These are phyloP conservation scores for Saturnispora gosingensis DNA, from an alignment of 805 yeast species.

Conservation along the genomic window DNA sequence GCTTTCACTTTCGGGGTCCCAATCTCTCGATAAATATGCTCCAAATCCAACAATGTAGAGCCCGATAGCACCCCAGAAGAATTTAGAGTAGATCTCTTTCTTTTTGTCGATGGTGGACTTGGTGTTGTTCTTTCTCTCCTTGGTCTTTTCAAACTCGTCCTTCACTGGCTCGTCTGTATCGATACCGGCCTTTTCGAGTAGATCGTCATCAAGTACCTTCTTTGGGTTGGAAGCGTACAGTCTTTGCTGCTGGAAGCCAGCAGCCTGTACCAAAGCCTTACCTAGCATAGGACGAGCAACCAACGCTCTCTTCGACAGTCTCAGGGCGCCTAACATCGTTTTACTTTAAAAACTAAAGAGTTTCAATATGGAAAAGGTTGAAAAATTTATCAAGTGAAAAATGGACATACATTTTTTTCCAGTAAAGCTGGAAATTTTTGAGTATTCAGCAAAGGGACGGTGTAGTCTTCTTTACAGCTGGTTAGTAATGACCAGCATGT, in stretches of 20 bases:
- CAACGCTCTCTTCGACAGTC: neutral
- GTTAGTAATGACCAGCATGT: neutral
- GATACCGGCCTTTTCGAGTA: conserved; percentile 77
- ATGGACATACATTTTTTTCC: neutral
- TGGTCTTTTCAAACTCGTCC: conserved; percentile 28
- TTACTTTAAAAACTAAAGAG: neutral
- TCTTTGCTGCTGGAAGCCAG: neutral
- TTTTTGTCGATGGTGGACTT: conserved; percentile 66
- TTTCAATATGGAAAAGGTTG: neutral
- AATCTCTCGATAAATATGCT: conserved; percentile 69
- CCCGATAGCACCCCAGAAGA: conserved; percentile 38
- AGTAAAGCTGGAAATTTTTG: neutral
- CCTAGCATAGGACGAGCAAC: neutral
- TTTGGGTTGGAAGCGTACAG: conserved; percentile 9
- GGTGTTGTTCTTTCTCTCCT: conserved; percentile 44
- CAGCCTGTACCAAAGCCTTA: neutral
- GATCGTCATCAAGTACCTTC: conserved; percentile 63
- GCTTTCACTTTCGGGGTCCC: conserved; percentile 70
- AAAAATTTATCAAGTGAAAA: neutral
- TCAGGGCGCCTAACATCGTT: conserved; percentile 1
- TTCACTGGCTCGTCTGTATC: conserved; percentile 35
- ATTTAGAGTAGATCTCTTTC: conserved; percentile 73
- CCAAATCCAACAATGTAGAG: conserved; percentile 41
- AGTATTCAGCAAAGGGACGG: neutral
- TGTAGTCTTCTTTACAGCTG: neutral